These are phyloP conservation scores for Botryotinia narcissicola DNA, from an alignment of 2,329 filamentous ascomycete species.

Conservation along the genomic window DNA sequence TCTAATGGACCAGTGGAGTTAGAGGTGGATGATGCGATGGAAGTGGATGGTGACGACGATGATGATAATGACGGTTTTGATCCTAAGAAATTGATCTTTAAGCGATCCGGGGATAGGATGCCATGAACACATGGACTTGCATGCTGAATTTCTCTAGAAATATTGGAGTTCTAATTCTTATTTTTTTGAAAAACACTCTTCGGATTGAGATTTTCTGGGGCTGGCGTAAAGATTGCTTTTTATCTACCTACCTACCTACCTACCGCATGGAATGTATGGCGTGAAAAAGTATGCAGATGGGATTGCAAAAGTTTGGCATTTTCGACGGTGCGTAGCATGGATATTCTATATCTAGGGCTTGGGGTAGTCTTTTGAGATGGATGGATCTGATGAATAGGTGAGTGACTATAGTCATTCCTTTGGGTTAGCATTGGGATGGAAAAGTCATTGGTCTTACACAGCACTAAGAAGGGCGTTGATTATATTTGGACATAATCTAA, in stretches of 20 bases:
- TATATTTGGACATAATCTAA: background rate
- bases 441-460: background rate
- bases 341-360: background rate
- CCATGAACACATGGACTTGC: background rate
- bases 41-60: slow-evolving; percentile 32
- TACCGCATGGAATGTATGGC: background rate
- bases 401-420: background rate
- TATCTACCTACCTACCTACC: background rate
- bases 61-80: slow-evolving; percentile 18
- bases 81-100: slow-evolving; percentile 33
- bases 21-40: slow-evolving; percentile 31
- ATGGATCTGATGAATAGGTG: background rate
- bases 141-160: background rate
- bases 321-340: background rate
- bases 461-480: background rate
- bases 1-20: background rate
- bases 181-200: background rate
- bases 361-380: background rate
- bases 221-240: background rate
- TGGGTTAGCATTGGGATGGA: background rate
- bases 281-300: background rate
- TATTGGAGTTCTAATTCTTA: background rate
- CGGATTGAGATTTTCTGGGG: background rate
- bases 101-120: slow-evolving; percentile 31
- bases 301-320: background rate